phyloP scores from a whole-genome alignment of 371 early-diverging fungal genomes.

The Mortierella sp. region DNA sequence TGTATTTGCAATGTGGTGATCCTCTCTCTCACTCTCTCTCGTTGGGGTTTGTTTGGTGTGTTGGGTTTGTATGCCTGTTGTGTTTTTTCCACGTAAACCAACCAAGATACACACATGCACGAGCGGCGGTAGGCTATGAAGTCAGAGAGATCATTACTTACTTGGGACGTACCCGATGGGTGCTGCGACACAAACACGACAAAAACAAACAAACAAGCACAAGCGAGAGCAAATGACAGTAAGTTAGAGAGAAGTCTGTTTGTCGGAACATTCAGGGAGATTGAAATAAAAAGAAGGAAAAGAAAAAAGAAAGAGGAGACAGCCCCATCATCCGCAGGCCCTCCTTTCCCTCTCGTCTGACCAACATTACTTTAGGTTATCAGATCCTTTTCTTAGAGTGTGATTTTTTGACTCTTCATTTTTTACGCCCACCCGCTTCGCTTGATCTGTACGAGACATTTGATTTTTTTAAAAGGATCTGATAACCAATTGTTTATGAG shows the following conservation, averaged over 20 bases:
- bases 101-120: neutral
- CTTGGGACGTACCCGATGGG: constrained; percentile 8
- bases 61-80: neutral
- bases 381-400: neutral
- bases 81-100: too few species aligned
- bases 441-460: neutral
- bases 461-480: constrained; percentile 10
- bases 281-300: constrained; percentile 6
- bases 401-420: neutral
- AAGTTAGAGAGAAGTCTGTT: neutral
- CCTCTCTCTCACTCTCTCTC: neutral
- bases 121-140: neutral
- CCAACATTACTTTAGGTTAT: neutral
- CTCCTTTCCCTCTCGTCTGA: neutral
- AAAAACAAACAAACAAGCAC: neutral
- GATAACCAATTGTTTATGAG: constrained; percentile 6
- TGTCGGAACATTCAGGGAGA: constrained; percentile 28
- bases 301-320: neutral
- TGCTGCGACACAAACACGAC: neutral
- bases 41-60: neutral
- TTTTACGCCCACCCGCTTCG: neutral
- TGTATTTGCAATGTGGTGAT: neutral
- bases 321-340: neutral
- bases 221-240: neutral
- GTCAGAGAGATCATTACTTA: neutral